Evolutionary conservation across 2,329 filamentous ascomycete species (phyloP).

Genomic region (Fusarium buharicum): DNA sequence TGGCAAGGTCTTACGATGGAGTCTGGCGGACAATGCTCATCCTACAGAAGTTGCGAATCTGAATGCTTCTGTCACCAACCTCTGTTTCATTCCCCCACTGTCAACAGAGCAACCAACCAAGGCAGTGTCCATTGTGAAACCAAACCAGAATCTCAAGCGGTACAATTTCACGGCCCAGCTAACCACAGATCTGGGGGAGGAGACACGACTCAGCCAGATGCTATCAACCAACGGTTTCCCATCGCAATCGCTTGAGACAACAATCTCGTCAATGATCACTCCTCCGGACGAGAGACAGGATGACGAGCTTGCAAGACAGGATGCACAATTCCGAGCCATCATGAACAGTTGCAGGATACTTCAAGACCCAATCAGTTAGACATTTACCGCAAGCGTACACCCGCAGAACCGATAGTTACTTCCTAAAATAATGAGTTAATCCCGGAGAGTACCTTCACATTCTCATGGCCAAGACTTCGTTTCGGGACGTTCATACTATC

Average conservation of each 20-base stretch:
- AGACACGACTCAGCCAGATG: conserved; percentile 59
- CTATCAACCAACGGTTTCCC: conserved; percentile 61
- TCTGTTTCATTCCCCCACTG: conserved; percentile 76
- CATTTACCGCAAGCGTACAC: conserved; percentile 15
- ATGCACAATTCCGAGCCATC: conserved; percentile 58
- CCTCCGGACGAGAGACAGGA: conserved; percentile 31
- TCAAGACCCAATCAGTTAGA: conserved; percentile 32
- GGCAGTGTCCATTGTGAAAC: conserved; percentile 77
- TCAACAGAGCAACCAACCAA: conserved; percentile 56
- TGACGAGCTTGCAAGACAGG: conserved; percentile 50
- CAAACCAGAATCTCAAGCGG: conserved; percentile 72
- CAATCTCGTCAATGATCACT: conserved; percentile 58
- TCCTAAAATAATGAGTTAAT: conserved; percentile 21
- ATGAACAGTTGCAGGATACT: conserved; percentile 55
- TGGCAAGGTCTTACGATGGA: conserved; percentile 85
- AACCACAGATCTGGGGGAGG: conserved; percentile 53
- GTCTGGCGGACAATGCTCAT: conserved; percentile 75
- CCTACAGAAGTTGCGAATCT: conserved; percentile 75
- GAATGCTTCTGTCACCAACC: conserved; percentile 84
- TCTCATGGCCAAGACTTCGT: conserved; percentile 12
- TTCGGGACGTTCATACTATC: conserved; percentile 25
- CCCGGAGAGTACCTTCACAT: conserved; percentile 18
- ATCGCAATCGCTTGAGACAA: conserved; percentile 59
- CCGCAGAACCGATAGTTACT: conserved; percentile 7
- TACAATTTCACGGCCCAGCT: conserved; percentile 76